Base-by-base conservation (phyloP, 208 protist species). In the Leishmania arabica region DNA sequence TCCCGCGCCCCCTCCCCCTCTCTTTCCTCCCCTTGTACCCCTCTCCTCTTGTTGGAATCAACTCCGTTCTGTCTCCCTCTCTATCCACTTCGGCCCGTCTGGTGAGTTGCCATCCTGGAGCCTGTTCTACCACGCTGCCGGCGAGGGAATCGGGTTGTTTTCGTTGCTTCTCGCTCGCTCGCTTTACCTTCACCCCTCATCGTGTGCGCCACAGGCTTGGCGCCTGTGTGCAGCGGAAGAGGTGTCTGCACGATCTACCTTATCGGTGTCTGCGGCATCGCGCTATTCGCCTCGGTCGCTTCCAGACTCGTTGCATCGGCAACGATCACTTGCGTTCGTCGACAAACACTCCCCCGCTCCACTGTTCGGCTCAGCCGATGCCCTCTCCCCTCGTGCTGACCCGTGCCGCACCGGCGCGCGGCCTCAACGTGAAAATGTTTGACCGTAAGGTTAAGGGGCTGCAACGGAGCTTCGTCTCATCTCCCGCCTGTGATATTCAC, bases 391-490 rank as follows among this genome's bases (percentile, higher is more conserved):
- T 96, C 17, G 85, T 95, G 21, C 84, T 96, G 34, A 97, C 92
- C 45, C 83, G 94, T 19, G 88, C 91, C 24, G 78, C 90, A 17
- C 92, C 91, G 21, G 89, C 94, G 72, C 89, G 94, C 11, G 78
- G 78, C 3, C 81, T 95, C 21, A 90, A 80, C 75, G 90, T 95
- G 53, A 90, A 91, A 60, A 90, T 96, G 85, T 96, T 97, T 75
- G 90, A 97, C 79, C 90, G 94, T 27, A 86, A 90, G 42, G 83
- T 96, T 5, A 97, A 97, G 47, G 94, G 90, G 1, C 76, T 97
- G 51, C 94, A 97, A 72, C 92, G 94, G 66, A 91, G 91, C 76
- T 86, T 84, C 37, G 92, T 94, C 49, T 86, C 83, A 51, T 78
- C 92, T 2, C 81, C 83, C 4, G 84, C 91, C n/a, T 97, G 94